A percentile compares a stretch with the other conserved stretches of the same genome.
These are phyloP conservation scores for Curvularia lunata DNA, from an alignment of 2,329 filamentous ascomycete genomes.

Conservation along the genomic window DNA sequence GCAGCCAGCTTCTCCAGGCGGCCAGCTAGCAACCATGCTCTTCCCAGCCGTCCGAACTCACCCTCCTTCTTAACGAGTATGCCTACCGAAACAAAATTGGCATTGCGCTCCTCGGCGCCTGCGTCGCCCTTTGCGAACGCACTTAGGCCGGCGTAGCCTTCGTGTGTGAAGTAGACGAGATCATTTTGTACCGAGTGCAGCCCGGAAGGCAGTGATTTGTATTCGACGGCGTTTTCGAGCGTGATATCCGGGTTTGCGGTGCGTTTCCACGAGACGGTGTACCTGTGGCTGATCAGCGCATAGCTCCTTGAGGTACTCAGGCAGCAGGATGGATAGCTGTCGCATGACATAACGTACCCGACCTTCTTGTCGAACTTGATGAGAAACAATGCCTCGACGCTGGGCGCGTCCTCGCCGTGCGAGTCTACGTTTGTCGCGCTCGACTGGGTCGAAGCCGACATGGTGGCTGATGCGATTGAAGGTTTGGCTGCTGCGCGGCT, in stretches of 20 bases:
- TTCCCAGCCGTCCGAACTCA: conserved; percentile 76
- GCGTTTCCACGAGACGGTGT: conserved; percentile 87
- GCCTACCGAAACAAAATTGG: conserved; percentile 90
- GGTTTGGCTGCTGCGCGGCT: conserved; percentile 4
- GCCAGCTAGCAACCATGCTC: conserved; percentile 87
- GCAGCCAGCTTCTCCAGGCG: conserved; percentile 74
- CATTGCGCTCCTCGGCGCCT: conserved; percentile 79
- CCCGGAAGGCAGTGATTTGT: conserved; percentile 93
- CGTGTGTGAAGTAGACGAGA: conserved; percentile 90
- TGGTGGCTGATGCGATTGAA: conserved; percentile 10
- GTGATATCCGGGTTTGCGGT: conserved; percentile 69
- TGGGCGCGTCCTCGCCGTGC: conserved; percentile 30
- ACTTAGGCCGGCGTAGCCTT: conserved; percentile 82
- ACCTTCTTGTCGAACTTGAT: conserved; percentile 93
- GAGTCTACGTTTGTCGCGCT: conserved; percentile 39
- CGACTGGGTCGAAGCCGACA: conserved; percentile 29
- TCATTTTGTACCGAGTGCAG: conserved; percentile 88
- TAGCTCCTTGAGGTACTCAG: conserved; percentile 5
- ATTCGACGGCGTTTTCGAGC: conserved; percentile 89
- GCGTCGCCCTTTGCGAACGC: conserved; percentile 87
- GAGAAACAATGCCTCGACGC: conserved; percentile 76
- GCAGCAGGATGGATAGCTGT: neutral
- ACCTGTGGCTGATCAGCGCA: conserved; percentile 53
- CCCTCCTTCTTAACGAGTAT: conserved; percentile 80
- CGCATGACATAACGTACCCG: conserved; percentile 63